phyloP scores from a whole-genome alignment of 106 monocot species.

The Dactylorhiza incarnata region DNA sequence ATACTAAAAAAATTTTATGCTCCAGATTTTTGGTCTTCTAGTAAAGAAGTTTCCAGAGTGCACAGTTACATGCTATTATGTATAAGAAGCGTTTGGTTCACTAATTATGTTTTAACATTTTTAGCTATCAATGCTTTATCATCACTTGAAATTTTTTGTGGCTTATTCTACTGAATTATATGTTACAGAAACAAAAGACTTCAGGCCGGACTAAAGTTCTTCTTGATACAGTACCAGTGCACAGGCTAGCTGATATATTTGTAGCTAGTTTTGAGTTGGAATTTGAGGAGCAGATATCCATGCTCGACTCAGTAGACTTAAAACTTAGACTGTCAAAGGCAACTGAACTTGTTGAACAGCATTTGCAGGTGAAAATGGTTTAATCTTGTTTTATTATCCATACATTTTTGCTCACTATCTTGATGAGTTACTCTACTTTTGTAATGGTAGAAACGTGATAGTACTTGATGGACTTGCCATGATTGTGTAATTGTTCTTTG shows the following conservation, averaged over 20 bases:
- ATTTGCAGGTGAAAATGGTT: constrained; percentile 67
- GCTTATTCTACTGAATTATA: constrained; percentile 5
- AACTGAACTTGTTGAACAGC: constrained; percentile 86
- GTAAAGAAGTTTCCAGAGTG: background rate
- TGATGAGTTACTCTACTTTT: too few relatives aligned
- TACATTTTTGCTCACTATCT: too few relatives aligned
- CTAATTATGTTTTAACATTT: background rate
- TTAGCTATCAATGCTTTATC: background rate
- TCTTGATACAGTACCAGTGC: constrained; percentile 96
- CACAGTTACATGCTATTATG: background rate
- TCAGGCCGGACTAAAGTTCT: constrained; percentile 98
- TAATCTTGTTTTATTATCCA: background rate
- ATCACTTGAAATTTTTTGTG: background rate
- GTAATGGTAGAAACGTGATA: background rate
- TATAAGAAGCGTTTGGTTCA: background rate
- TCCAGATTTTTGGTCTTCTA: too few relatives aligned
- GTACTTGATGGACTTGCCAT: background rate
- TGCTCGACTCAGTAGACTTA: constrained; percentile 95
- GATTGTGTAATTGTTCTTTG: background rate
- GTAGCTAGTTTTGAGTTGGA: constrained; percentile 99
- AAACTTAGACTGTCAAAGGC: constrained; percentile 88
- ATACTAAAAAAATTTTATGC: too few relatives aligned
- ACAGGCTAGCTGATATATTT: constrained; percentile 97
- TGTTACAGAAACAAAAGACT: constrained; percentile 93
- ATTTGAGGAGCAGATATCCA: constrained; percentile 96